phyloP scores from a whole-genome alignment of 805 yeast genomes.

The Yueomyces sp. region DNA sequence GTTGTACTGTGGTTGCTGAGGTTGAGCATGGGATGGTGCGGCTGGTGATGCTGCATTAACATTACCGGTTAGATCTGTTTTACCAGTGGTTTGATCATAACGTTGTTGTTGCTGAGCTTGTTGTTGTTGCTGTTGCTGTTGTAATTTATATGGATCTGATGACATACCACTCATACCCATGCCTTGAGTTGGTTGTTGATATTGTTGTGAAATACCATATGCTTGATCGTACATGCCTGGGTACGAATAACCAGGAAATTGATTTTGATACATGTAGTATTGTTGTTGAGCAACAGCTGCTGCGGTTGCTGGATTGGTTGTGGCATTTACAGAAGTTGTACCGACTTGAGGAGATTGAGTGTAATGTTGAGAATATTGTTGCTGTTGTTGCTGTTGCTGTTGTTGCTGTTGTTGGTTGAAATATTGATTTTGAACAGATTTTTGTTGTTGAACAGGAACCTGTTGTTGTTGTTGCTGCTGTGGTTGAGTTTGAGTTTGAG shows the following conservation, averaged over 20 bases:
- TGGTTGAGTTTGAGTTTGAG: constrained; percentile 1
- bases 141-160: constrained; percentile 11
- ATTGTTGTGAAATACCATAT: constrained; percentile 19
- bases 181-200: constrained; percentile 8
- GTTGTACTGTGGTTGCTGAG: constrained; percentile 14
- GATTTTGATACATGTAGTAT: constrained; percentile 25
- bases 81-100: constrained; percentile 15
- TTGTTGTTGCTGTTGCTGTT: background rate
- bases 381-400: constrained; percentile 11
- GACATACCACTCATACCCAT: constrained; percentile 2
- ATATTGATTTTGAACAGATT: constrained; percentile 9
- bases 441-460: constrained; percentile 17
- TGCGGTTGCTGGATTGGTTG: constrained; percentile 5
- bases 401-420: constrained; percentile 14
- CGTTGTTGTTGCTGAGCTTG: constrained; percentile 4
- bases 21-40: constrained; percentile 10
- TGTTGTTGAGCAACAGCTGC: constrained; percentile 22
- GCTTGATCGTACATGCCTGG: constrained; percentile 26
- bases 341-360: constrained; percentile 12
- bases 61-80: constrained; percentile 7
- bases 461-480: constrained; percentile 8
- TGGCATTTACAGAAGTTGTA: constrained; percentile 6
- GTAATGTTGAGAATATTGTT: constrained; percentile 10
- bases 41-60: constrained; percentile 14
- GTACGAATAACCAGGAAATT: constrained; percentile 25